Conservation (phyloP, 2,329 filamentous ascomycete species). For the Dothistroma pini region DNA sequence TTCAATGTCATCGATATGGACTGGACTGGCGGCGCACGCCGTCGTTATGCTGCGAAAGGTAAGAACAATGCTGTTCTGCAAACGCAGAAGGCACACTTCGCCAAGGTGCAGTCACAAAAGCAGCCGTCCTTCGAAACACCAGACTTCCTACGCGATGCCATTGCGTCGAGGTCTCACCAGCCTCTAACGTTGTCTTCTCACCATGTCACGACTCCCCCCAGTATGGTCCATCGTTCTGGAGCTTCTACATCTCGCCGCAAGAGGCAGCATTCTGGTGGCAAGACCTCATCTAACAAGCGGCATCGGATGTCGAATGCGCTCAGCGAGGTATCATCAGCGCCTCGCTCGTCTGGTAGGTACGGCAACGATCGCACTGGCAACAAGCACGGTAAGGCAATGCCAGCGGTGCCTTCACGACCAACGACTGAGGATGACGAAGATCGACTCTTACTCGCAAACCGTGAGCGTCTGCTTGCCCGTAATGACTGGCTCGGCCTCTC, state of each 20-base stretch:
- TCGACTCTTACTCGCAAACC: constrained; percentile 19
- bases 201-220: not conserved
- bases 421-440: constrained; percentile 13
- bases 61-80: constrained; percentile 37
- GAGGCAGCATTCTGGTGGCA: not conserved
- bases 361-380: not conserved
- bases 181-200: constrained; percentile 1
- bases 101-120: constrained; percentile 34
- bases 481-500: constrained; percentile 33
- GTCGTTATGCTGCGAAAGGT: constrained; percentile 29
- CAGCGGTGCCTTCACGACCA: not conserved
- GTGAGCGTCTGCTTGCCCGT: constrained; percentile 27
- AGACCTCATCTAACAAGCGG: not conserved
- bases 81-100: constrained; percentile 48
- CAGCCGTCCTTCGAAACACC: constrained; percentile 14
- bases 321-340: not conserved
- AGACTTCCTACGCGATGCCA: constrained; percentile 12
- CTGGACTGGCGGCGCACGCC: constrained; percentile 46
- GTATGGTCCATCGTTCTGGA: not conserved
- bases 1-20: constrained; percentile 39
- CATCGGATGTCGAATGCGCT: not conserved
- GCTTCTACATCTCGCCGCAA: not conserved
- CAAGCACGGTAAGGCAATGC: not conserved
- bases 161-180: constrained; percentile 6
- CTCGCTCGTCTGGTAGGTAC: not conserved